A percentile compares a stretch with the other conserved stretches of the same genome.
These are phyloP conservation scores for Aspergillus pseudonomiae DNA, from an alignment of 2,329 filamentous ascomycete species.

Conservation along the genomic window DNA sequence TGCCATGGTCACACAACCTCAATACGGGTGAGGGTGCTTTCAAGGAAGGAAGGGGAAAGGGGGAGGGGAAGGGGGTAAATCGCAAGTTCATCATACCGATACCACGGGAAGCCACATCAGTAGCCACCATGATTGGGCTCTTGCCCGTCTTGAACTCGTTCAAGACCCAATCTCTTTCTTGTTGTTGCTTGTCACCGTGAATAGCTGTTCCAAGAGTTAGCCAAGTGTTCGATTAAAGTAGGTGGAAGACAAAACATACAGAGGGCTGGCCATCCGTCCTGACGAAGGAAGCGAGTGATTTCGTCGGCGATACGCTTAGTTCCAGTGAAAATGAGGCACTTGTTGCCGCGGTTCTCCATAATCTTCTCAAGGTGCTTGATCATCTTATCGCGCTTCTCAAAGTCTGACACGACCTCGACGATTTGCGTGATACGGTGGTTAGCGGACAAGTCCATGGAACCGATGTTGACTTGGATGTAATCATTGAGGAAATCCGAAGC, in stretches of 20 bases:
- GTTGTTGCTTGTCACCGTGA: slow-evolving; percentile 98
- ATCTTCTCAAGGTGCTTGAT: slow-evolving; percentile 96
- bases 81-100: slow-evolving; percentile 90
- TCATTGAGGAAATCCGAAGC: slow-evolving; percentile 89
- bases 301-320: slow-evolving; percentile 94
- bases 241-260: slow-evolving; percentile 62
- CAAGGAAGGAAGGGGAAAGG: slow-evolving; percentile 33
- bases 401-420: slow-evolving; percentile 92
- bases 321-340: slow-evolving; percentile 88
- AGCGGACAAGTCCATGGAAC: slow-evolving; percentile 91
- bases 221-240: slow-evolving; percentile 22
- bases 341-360: slow-evolving; percentile 95
- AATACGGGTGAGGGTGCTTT: slow-evolving; percentile 50
- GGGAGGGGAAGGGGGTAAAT: slow-evolving; percentile 44
- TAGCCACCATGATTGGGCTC: slow-evolving; percentile 99
- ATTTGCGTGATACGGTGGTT: slow-evolving; percentile 98
- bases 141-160: slow-evolving; percentile 99
- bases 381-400: slow-evolving; percentile 97
- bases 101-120: slow-evolving; percentile 99
- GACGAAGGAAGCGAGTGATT: slow-evolving; percentile 94
- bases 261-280: slow-evolving; percentile 96
- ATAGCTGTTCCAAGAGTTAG: slow-evolving; percentile 68
- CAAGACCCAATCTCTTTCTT: slow-evolving; percentile 98
- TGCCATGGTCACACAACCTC: slow-evolving; percentile 64
- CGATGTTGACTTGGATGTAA: slow-evolving; percentile 99